Percentiles rank a stretch among this genome's conserved stretches.
Conservation (phyloP, 169 alveolate species). For the Plasmodium gaboni region DNA sequence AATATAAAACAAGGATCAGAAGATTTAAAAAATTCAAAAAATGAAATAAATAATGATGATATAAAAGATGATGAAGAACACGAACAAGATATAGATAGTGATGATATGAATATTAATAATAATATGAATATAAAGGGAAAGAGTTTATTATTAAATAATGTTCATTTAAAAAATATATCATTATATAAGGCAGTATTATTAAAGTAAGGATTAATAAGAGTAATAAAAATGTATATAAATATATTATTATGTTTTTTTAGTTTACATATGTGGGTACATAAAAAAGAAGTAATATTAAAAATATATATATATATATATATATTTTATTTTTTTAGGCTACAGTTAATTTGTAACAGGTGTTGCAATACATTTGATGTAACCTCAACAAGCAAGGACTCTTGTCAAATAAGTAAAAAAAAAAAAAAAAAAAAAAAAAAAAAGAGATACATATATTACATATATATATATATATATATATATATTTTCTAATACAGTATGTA, state of each 20-base stretch:
- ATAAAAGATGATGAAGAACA: slow-evolving; percentile 15
- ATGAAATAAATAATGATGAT: background rate
- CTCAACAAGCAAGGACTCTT: slow-evolving; percentile 44
- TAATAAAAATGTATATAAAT: background rate
- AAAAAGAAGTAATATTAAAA: background rate
- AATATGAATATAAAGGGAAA: slow-evolving; percentile 55
- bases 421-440: no score
- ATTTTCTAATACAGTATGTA: slow-evolving; percentile 27
- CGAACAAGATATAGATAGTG: slow-evolving; percentile 70
- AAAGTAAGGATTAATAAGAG: slow-evolving; percentile 20
- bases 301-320: background rate
- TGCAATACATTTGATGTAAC: slow-evolving; percentile 68
- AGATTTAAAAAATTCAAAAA: slow-evolving; percentile 7
- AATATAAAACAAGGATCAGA: background rate
- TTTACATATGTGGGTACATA: background rate
- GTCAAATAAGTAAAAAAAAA: slow-evolving; percentile 44
- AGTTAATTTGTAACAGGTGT: slow-evolving; percentile 58
- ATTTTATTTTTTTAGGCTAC: slow-evolving; percentile 30
- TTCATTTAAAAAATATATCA: slow-evolving; percentile 49
- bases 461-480: background rate
- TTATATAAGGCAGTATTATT: slow-evolving; percentile 44
- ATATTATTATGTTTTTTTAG: background rate
- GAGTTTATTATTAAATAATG: slow-evolving; percentile 26
- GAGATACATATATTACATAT: background rate
- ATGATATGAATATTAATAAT: slow-evolving; percentile 64